Conservation (phyloP, 179 eudicot genomes). For the Drosera spatulata region DNA sequence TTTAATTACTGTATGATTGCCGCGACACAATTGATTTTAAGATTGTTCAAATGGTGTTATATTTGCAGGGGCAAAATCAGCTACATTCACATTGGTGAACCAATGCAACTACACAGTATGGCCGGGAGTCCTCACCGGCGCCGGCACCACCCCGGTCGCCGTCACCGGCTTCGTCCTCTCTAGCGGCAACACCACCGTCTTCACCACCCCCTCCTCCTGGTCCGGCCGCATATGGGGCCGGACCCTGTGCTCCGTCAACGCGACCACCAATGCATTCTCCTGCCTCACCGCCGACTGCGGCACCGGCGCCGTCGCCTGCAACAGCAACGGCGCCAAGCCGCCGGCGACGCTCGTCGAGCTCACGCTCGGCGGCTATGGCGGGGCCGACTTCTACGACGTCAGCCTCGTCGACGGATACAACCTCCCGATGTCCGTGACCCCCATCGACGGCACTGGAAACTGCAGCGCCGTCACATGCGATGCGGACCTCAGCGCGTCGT, state of each 20-base stretch:
- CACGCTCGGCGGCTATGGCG: slow-evolving; percentile 45
- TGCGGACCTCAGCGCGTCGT: slow-evolving; percentile 36
- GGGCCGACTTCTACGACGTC: slow-evolving; percentile 33
- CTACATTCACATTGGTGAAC: slow-evolving; percentile 57
- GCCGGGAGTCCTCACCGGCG: slow-evolving; percentile 63
- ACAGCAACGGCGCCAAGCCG: slow-evolving; percentile 44
- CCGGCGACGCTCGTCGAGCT: slow-evolving; percentile 79
- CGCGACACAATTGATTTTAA: too few species aligned
- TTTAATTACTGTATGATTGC: too few species aligned
- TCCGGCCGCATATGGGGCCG: slow-evolving; percentile 87
- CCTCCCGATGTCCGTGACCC: slow-evolving; percentile 39
- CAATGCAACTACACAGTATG: slow-evolving; percentile 55
- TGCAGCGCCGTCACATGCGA: slow-evolving; percentile 44
- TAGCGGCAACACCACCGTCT: slow-evolving; percentile 24
- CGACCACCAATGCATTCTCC: slow-evolving; percentile 24
- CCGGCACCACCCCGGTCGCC: slow-evolving; percentile 40
- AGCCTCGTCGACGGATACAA: slow-evolving; percentile 21
- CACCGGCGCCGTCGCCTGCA: slow-evolving; percentile 32
- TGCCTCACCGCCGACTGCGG: slow-evolving; percentile 65
- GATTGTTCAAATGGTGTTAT: too few species aligned
- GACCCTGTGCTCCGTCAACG: slow-evolving; percentile 36
- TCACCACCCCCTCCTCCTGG: slow-evolving; percentile 43
- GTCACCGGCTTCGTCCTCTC: slow-evolving; percentile 46
- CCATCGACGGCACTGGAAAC: slow-evolving; percentile 42
- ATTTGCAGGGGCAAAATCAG: slow-evolving; percentile 27